Conservation (phyloP, 2,329 filamentous ascomycete species). For the Monosporascus sp. region DNA sequence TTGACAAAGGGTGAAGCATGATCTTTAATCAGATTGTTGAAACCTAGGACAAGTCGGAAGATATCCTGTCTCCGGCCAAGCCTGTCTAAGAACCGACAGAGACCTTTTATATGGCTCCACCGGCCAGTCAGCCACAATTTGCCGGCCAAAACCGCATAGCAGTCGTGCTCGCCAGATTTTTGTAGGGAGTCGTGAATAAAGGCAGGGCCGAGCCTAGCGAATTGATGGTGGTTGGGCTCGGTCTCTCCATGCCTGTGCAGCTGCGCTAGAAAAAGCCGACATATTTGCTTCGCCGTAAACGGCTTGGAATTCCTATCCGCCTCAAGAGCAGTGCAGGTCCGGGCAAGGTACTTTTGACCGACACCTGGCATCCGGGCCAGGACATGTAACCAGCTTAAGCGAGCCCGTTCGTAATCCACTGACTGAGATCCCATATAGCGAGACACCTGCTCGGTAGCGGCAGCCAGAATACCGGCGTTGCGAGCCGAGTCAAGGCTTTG, state of each 20-base stretch:
- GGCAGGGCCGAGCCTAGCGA: background rate
- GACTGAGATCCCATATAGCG: conserved; percentile 3
- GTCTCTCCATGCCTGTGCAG: conserved; percentile 4
- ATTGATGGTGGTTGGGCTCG: background rate
- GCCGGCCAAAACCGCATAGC: conserved; percentile 8
- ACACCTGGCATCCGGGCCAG: conserved; percentile 21
- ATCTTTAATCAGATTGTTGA: conserved; percentile 7
- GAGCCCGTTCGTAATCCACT: conserved; percentile 8
- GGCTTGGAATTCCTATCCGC: conserved; percentile 5
- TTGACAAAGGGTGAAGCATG: conserved; percentile 11
- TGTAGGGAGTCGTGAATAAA: conserved; percentile 3
- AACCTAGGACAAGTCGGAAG: conserved; percentile 10
- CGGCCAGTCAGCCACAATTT: conserved; percentile 18
- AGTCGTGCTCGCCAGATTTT: background rate
- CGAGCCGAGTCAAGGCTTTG: conserved; percentile 9
- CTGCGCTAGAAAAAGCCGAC: conserved; percentile 19
- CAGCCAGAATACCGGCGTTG: conserved; percentile 15
- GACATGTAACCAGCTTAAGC: conserved; percentile 21
- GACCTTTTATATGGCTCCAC: conserved; percentile 9
- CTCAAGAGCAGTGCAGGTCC: conserved; percentile 17
- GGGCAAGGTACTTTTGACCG: conserved; percentile 12
- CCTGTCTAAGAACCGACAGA: conserved; percentile 17
- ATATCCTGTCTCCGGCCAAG: conserved; percentile 21
- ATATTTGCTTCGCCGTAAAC: conserved; percentile 17
- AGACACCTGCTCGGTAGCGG: conserved; percentile 12